Conservation (phyloP, 371 early-diverging fungal species). For the Actinomucor elegans region DNA sequence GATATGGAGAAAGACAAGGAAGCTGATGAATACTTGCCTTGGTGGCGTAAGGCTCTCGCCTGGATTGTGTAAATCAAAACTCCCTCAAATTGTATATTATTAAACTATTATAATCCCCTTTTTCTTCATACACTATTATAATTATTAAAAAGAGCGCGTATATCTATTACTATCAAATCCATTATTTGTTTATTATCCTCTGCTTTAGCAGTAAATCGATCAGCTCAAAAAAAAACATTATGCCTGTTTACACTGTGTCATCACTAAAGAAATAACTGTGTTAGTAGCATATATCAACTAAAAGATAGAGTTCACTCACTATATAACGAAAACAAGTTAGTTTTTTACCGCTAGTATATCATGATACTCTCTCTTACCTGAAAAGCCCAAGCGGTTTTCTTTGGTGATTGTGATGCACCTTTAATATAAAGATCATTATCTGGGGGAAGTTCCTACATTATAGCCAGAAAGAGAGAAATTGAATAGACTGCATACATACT, state of each 20-base stretch:
- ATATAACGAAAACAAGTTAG: no score
- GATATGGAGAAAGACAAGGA: slow-evolving; percentile 36
- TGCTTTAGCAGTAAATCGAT: no score
- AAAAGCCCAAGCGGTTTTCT: slow-evolving; percentile 84
- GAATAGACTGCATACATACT: no score
- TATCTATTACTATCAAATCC: not conserved
- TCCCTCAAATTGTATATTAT: not conserved
- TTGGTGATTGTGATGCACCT: slow-evolving; percentile 73
- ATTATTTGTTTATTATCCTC: no score
- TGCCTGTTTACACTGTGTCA: slow-evolving; percentile 26
- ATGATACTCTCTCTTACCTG: slow-evolving; percentile 43
- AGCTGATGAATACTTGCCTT: slow-evolving; percentile 20
- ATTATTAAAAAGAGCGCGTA: not conserved
- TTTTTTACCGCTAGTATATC: no score
- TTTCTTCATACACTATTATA: not conserved
- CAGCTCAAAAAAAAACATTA: no score
- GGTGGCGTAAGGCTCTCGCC: slow-evolving; percentile 20
- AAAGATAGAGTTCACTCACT: no score
- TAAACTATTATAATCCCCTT: not conserved
- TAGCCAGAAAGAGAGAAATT: no score
- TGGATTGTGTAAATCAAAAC: slow-evolving; percentile 13
- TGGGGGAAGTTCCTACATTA: slow-evolving; percentile 70
- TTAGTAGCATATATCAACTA: no score
- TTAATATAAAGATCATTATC: slow-evolving; percentile 74
- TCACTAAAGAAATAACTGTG: slow-evolving; percentile 21